Evolutionary conservation across 148 eudicot species (phyloP).

Genomic region (Polygonum aviculare): DNA sequence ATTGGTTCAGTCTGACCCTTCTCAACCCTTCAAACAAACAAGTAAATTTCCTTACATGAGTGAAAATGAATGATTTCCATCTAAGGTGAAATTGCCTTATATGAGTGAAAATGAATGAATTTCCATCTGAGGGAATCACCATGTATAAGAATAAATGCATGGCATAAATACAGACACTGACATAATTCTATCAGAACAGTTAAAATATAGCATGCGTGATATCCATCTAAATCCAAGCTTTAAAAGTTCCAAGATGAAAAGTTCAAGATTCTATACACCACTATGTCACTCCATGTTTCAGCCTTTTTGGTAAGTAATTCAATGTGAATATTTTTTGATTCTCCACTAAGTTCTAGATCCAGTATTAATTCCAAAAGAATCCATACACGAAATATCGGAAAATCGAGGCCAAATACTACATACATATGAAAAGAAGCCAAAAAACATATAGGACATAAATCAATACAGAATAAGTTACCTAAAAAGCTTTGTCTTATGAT

Average conservation of each 20-base stretch:
- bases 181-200: not conserved
- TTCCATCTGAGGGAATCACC: not conserved
- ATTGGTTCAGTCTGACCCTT: constrained; percentile 58
- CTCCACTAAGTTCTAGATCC: not conserved
- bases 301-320: not conserved
- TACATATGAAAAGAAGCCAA: not conserved
- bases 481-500: constrained; percentile 46
- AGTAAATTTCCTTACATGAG: not conserved
- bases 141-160: not conserved
- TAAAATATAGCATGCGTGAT: not conserved
- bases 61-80: not conserved
- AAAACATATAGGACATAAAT: not conserved
- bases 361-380: not conserved
- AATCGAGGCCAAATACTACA: not conserved
- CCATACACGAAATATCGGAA: not conserved
- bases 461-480: constrained; percentile 30
- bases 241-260: not conserved
- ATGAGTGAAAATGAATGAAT: not conserved
- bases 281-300: not conserved
- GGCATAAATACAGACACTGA: not conserved
- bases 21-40: constrained; percentile 44
- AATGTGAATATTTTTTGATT: not conserved
- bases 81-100: not conserved
- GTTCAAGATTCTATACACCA: not conserved
- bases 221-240: not conserved